Evolutionary conservation across 2,329 filamentous ascomycete genomes (phyloP).

Genomic region (Trichophyton simii): DNA sequence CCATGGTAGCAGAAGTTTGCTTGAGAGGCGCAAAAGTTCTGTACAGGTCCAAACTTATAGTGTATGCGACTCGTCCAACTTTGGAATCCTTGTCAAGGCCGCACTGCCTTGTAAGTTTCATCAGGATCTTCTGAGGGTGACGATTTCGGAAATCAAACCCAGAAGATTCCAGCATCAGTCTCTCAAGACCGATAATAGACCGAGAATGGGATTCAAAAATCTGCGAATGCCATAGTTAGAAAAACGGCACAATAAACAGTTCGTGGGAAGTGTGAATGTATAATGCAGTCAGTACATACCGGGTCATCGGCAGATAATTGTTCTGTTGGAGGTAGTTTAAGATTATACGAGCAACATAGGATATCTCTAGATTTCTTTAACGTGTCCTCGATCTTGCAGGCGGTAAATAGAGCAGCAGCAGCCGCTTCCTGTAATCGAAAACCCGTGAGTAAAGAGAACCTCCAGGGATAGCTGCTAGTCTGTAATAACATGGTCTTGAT

Average conservation of each 20-base stretch:
- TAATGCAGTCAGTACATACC: conserved; percentile 35
- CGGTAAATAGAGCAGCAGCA: conserved; percentile 75
- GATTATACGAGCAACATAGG: conserved; percentile 75
- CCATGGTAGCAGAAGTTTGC: conserved; percentile 74
- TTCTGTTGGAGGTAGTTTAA: conserved; percentile 58
- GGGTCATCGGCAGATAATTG: conserved; percentile 68
- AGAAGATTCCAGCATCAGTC: conserved; percentile 82
- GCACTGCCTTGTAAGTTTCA: conserved; percentile 60
- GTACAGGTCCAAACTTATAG: conserved; percentile 78
- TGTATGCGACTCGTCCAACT: conserved; percentile 50
- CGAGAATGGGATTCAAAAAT: conserved; percentile 68
- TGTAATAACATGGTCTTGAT: not conserved
- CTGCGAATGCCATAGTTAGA: conserved; percentile 33
- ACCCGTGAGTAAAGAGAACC: conserved; percentile 9
- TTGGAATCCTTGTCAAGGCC: conserved; percentile 34
- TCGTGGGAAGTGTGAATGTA: not conserved
- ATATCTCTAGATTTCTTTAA: conserved; percentile 94
- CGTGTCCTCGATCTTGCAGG: conserved; percentile 96
- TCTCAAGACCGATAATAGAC: conserved; percentile 76
- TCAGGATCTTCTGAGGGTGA: conserved; percentile 71
- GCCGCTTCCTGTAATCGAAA: conserved; percentile 55
- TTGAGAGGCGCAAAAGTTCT: conserved; percentile 88
- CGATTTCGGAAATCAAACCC: conserved; percentile 88
- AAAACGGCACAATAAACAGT: not conserved
- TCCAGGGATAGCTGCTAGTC: not conserved